phyloP scores from a whole-genome alignment of 495 filamentous ascomycete species.

The Penicillium waksmanii region DNA sequence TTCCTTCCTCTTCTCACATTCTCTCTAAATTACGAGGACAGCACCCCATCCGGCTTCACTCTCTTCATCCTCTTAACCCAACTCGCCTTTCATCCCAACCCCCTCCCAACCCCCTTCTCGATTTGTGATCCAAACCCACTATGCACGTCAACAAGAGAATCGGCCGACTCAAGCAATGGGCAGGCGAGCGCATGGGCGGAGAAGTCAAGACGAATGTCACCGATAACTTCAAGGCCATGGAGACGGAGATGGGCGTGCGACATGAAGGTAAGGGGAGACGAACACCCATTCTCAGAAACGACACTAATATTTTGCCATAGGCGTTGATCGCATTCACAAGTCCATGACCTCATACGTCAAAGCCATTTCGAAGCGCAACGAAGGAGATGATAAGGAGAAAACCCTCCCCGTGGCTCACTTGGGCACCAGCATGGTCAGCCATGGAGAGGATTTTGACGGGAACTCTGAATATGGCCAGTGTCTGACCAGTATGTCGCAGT shows the following conservation, averaged over 20 bases:
- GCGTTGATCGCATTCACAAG: slow-evolving; percentile 88
- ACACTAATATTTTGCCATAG: slow-evolving; percentile 43
- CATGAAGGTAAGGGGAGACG: slow-evolving; percentile 74
- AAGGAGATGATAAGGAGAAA: slow-evolving; percentile 85
- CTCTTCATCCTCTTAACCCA: neutral
- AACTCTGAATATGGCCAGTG: slow-evolving; percentile 94
- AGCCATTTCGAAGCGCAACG: slow-evolving; percentile 82
- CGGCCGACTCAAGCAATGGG: slow-evolving; percentile 98
- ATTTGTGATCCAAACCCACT: slow-evolving; percentile 21
- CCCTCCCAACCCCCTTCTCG: neutral
- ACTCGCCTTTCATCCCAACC: neutral
- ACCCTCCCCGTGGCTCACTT: slow-evolving; percentile 78
- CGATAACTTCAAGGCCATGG: slow-evolving; percentile 91
- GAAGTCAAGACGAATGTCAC: slow-evolving; percentile 87
- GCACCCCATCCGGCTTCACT: neutral
- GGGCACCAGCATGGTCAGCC: slow-evolving; percentile 84
- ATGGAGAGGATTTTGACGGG: slow-evolving; percentile 91
- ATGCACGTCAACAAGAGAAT: slow-evolving; percentile 98
- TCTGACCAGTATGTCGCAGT: slow-evolving; percentile 66
- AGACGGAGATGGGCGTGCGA: slow-evolving; percentile 89
- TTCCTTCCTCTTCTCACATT: slow-evolving; percentile 6
- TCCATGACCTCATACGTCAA: slow-evolving; percentile 91
- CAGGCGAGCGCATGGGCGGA: slow-evolving; percentile 93
- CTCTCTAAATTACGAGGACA: neutral
- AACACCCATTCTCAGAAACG: neutral